Evolutionary conservation across 768 basidiomycete species (phyloP), one percentile per base, ranked within the genome.

Genomic region (Podaxis sp.): DNA sequence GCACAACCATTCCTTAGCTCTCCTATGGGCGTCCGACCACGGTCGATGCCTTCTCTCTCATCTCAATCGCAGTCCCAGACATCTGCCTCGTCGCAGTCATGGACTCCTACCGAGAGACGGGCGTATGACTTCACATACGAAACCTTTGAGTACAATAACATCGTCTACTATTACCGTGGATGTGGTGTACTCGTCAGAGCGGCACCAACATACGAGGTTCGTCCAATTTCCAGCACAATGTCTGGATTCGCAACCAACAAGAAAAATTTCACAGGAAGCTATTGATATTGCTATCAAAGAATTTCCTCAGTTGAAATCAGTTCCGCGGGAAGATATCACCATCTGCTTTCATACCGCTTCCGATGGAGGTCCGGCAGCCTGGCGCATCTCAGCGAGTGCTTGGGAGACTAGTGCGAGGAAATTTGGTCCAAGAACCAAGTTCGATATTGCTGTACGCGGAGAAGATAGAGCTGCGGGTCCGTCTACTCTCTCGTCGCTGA

Each of bases 381-480:
- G 82, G 41, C 78, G 78, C 59, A 87, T 85, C 67, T 87, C 77
- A 41, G 82, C 74, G 49, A 78, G 72, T 38, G 86, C 79, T 38
- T 87, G 86, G 86, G 64, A 73, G 4, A 40, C 30, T 73, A 60
- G 49, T 13, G 48, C 24, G 15, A 38, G 26, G 49, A 52, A 24
- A 17, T 51, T 60, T 20, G 48, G 49, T 15, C 50, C 58, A 8
- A 51, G 50, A 40, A 51, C 72, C 3, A 53, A 50, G 24, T 53
- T 66, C 10, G 36, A 40, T 38, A 36, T 49, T 51, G 62, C 56
- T 37, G 51, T 58, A 15, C 53, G 53, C 0, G 62, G 65, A 4
- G 62, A 66, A 36, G 55, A 60, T 24, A 22, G 2, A 10, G 26
- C 51, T 12, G 58, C 58, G 7, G 58, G 58, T 17, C 58, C 58